Percentiles rank a stretch among this genome's conserved stretches.
These are phyloP conservation scores for Thelephora aurantiotincta DNA, from an alignment of 768 basidiomycete genomes.

Conservation along the genomic window DNA sequence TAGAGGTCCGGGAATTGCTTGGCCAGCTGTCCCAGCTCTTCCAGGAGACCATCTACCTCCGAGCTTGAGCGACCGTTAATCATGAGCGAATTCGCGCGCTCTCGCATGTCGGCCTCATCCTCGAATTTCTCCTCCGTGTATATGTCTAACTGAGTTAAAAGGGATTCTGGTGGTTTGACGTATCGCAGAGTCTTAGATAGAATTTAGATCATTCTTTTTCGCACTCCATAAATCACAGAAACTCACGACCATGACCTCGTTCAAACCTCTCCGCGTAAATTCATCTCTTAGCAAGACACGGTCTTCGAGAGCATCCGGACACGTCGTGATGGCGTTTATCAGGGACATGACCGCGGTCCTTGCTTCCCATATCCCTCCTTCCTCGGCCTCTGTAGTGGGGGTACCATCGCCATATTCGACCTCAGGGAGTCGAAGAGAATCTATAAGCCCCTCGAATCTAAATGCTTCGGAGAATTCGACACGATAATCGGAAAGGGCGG, in stretches of 20 bases:
- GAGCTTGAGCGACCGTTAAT: conserved; percentile 17
- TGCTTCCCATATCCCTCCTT: conserved; percentile 72
- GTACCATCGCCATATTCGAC: conserved; percentile 17
- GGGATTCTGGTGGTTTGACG: conserved; percentile 55
- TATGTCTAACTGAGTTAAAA: conserved; percentile 70
- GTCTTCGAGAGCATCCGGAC: conserved; percentile 65
- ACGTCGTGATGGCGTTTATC: conserved; percentile 67
- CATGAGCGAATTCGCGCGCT: conserved; percentile 34
- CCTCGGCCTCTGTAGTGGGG: conserved; percentile 19
- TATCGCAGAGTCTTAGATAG: conserved; percentile 52
- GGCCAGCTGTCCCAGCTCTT: conserved; percentile 46
- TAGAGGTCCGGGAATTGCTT: conserved; percentile 50
- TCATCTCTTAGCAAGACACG: conserved; percentile 73
- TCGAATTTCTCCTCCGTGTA: conserved; percentile 85
- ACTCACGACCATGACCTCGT: conserved; percentile 74
- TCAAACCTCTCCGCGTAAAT: conserved; percentile 65
- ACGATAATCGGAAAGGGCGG: conserved; percentile 71
- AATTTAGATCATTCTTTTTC: neutral
- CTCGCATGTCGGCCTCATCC: conserved; percentile 75
- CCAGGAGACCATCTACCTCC: conserved; percentile 40
- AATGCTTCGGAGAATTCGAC: conserved; percentile 57
- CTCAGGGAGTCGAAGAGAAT: conserved; percentile 43
- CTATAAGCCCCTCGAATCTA: conserved; percentile 68
- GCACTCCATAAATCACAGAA: neutral
- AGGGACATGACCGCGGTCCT: conserved; percentile 63